phyloP scores from a whole-genome alignment of 2,329 filamentous ascomycete species.

The Colletotrichum incanum region DNA sequence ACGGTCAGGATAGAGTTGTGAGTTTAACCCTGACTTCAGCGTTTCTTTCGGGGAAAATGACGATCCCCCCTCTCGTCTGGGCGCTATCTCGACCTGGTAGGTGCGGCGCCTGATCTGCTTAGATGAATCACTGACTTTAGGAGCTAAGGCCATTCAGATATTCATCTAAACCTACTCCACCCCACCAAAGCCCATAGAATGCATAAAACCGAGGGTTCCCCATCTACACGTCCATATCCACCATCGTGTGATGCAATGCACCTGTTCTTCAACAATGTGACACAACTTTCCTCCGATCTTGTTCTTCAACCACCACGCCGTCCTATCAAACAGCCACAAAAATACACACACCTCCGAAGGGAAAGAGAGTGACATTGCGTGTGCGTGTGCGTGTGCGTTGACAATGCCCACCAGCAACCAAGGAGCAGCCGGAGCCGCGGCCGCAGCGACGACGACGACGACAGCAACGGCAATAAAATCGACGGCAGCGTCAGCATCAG shows the following conservation, averaged over 20 bases:
- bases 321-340: conserved; percentile 22
- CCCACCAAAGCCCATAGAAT: neutral
- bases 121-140: neutral
- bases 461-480: neutral
- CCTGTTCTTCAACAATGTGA: conserved; percentile 40
- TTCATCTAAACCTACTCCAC: neutral
- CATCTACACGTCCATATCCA: conserved; percentile 1
- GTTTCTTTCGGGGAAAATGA: neutral
- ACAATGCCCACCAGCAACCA: conserved; percentile 21
- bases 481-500: conserved; percentile 5
- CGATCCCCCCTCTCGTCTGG: too few relatives aligned
- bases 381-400: conserved; percentile 16
- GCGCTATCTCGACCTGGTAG: conserved; percentile 14
- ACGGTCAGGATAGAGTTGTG: conserved; percentile 22
- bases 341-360: neutral
- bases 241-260: conserved; percentile 28
- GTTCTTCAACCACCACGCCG: conserved; percentile 34
- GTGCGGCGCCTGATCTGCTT: neutral
- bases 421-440: conserved; percentile 20
- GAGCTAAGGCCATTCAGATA: neutral
- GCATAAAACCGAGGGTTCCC: conserved; percentile 15
- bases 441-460: conserved; percentile 14
- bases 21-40: conserved; percentile 19
- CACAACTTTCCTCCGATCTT: conserved; percentile 27
- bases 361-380: conserved; percentile 19